Evolutionary conservation across 2,329 filamentous ascomycete species (phyloP), one percentile per base, ranked within the genome.

Genomic region (Ceratocystis papillata): DNA sequence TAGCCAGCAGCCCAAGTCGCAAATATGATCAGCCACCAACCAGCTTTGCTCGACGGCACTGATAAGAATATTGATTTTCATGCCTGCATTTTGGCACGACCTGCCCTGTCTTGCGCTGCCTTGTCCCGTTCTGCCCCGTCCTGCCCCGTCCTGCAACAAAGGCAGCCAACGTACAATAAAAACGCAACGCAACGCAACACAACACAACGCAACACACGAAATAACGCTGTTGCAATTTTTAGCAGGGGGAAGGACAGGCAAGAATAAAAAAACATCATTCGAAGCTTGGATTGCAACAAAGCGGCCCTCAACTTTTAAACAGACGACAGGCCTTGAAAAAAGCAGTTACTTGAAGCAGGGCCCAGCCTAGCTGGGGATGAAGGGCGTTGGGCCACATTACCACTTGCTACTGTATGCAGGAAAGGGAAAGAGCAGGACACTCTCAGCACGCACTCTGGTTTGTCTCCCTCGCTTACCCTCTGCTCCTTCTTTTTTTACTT

Each of bases 241-340:
- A 17, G 22, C 25, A 30, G 8, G 15, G 20, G 12, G 4, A 28
- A 6, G 50, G n/a, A 55, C 12, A 28, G 10, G 15, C 5, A 30
- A 55, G 50, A 55, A 57, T 1, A 57, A 30, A 57, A 20, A 57
- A 28, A 57, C 22, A 28, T 28, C 17, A 33, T 57, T 30, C 5
- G 53, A 57, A 57, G 53, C 53, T 57, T 17, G 53, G 25, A 57
- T 57, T 57, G 25, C 53, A 57, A 33, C 53, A 57, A 57, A 57
- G 10, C 17, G 53, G 10, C 53, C 53, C 30, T 57, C 53, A 57
- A 57, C 30, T 57, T 50, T 57, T 57, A 57, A 57, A 28, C 20
- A 57, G 53, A 57, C 53, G 53, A 57, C 53, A 57, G 30, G 53
- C 53, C 53, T 57, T 57, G 22, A 12, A 28, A 28, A n/a, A 57